Base-by-base conservation (phyloP, 2,329 filamentous ascomycete species). In the Neophaeococcomyces mojaviensis region DNA sequence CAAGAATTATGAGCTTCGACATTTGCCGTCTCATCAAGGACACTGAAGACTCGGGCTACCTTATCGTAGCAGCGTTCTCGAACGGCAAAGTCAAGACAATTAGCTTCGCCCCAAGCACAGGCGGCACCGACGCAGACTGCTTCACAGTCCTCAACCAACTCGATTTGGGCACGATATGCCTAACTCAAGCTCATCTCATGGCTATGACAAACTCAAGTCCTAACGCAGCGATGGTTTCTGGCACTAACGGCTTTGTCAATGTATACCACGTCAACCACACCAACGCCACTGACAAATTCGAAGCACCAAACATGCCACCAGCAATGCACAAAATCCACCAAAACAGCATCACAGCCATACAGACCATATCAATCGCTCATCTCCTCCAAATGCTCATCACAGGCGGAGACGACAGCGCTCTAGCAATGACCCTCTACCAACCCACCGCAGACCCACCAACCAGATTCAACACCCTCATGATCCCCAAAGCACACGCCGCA, bases 351-450 rank as follows among this genome's bases (percentile, higher is more conserved):
- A 94, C 95, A 62, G 58, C 63, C 0, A 61, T 76, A 47, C 60
- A 67, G 3, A 43, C 65, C 3, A 48, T 62, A 1, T 37, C 57
- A 22, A 42, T 70, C 6, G 24, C 12, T 54, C 58, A 15, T 51
- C 60, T n/a, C 53, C 64, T 42, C 55, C 68, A 54, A 54, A 50
- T 85, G 1, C 59, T 94, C 15, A 63, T 86, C 3, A 88, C 87
- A 0, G 88, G 86, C 20, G 88, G 92, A 18, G 92, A 98, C 57
- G 92, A 97, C 63, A 92, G 92, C 51, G 83, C 84, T 3, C 63
- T 97, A 0, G 82, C 77, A 0, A 58, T 86, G 9, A 76, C 75
- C 0, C 59, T 74, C 26, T n/a, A 33, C 37, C 32, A 5, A 22
- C 26, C 16, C 24, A 37, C 15, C 22, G 13, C 13, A n/a, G 39